Evolutionary conservation across 192 early-diverging fungal species (phyloP).

Genomic region (Coemansia umbellata): DNA sequence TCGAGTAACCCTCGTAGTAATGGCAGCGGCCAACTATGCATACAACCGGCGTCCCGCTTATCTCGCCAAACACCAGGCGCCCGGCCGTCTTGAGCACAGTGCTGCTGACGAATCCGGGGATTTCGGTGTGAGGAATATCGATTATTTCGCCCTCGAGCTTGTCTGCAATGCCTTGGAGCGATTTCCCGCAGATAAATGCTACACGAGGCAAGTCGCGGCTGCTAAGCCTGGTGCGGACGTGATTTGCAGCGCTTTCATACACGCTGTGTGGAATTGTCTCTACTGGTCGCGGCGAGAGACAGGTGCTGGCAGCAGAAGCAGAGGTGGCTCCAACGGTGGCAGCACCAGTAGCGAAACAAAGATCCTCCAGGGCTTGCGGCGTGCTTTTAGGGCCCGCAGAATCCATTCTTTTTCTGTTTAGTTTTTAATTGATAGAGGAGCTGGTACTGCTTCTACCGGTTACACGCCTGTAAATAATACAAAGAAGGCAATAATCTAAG

Average conservation of each 20-base stretch:
- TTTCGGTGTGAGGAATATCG: constrained; percentile 70
- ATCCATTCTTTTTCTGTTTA: no score
- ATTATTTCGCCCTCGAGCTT: constrained; percentile 57
- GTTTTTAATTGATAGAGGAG: no score
- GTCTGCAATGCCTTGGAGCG: constrained; percentile 76
- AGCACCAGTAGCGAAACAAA: background rate
- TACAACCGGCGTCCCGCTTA: constrained; percentile 67
- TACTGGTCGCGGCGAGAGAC: constrained; percentile 28
- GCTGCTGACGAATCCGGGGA: constrained; percentile 80
- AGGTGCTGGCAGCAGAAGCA: background rate
- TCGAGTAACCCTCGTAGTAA: constrained; percentile 83
- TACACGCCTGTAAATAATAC: no score
- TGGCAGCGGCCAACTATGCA: constrained; percentile 91
- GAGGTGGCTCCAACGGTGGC: background rate
- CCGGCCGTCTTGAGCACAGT: constrained; percentile 51
- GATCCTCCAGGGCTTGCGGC: background rate
- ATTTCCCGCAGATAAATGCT: constrained; percentile 80
- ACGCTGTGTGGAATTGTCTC: constrained; percentile 48
- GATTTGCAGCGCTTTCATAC: constrained; percentile 51
- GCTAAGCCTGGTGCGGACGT: constrained; percentile 44
- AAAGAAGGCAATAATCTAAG: no score
- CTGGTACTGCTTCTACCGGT: no score
- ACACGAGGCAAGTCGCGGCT: constrained; percentile 53
- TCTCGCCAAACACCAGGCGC: constrained; percentile 73
- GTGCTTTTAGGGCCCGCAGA: background rate